Conservation (phyloP, 2,329 filamentous ascomycete genomes). For the Diplocarpon mali region DNA sequence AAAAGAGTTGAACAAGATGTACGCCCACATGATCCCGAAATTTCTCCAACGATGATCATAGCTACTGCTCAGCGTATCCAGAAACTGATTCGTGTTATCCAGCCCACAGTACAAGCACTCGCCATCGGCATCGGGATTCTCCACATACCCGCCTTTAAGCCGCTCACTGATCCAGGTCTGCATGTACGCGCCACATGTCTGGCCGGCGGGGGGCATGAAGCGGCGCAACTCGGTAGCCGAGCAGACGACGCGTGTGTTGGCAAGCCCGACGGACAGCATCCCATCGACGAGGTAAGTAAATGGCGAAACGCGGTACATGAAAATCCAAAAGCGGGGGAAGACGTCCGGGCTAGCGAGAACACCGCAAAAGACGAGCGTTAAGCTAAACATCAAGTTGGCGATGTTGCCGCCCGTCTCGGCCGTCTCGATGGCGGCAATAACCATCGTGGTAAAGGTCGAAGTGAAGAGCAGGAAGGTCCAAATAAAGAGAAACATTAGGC, state of each 20-base stretch:
- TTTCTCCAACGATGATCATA: conserved; percentile 57
- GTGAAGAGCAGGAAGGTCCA: conserved; percentile 69
- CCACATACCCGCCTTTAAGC: conserved; percentile 39
- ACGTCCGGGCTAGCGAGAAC: conserved; percentile 53
- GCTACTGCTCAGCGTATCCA: conserved; percentile 36
- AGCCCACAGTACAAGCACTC: conserved; percentile 46
- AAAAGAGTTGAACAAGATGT: conserved; percentile 41
- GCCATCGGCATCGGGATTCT: conserved; percentile 34
- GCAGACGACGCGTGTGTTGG: conserved; percentile 55
- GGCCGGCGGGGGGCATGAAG: conserved; percentile 46
- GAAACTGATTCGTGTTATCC: conserved; percentile 38
- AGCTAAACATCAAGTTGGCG: conserved; percentile 62
- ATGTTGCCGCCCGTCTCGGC: conserved; percentile 68
- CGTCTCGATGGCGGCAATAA: conserved; percentile 64
- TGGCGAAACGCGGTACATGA: conserved; percentile 74
- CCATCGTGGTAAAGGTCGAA: conserved; percentile 68
- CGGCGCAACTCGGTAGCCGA: conserved; percentile 54
- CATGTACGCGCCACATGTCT: conserved; percentile 51
- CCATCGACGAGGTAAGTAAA: conserved; percentile 72
- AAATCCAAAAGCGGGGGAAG: conserved; percentile 69
- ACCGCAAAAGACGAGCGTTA: conserved; percentile 64
- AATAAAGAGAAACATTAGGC: conserved; percentile 68
- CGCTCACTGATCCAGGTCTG: conserved; percentile 32
- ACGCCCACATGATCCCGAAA: conserved; percentile 43
- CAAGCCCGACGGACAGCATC: conserved; percentile 59